phyloP scores from a whole-genome alignment of 2,329 filamentous ascomycete species.

The Colletotrichum tanaceti region DNA sequence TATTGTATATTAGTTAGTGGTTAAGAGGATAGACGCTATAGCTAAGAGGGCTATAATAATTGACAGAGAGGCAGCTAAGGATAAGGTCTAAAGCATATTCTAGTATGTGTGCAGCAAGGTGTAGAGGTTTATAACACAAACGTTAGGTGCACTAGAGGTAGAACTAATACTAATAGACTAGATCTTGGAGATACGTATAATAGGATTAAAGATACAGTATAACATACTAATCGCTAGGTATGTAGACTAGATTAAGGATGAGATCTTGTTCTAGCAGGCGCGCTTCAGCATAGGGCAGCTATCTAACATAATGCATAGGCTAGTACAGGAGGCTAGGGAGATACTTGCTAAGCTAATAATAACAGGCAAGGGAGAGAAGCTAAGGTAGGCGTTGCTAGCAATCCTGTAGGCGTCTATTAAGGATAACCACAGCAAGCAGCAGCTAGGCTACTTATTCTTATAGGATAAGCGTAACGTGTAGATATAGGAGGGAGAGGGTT shows the following conservation, averaged over 20 bases:
- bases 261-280: background rate
- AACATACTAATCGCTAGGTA: constrained; percentile 12
- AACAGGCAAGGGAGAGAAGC: background rate
- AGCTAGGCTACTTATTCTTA: background rate
- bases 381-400: background rate
- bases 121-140: constrained; percentile 40
- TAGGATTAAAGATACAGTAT: constrained; percentile 38
- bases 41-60: background rate
- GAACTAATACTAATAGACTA: constrained; percentile 40
- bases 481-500: background rate
- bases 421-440: background rate
- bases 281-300: background rate
- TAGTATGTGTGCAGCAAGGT: constrained; percentile 19
- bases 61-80: background rate
- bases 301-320: constrained; percentile 1
- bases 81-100: constrained; percentile 27
- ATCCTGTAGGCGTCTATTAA: background rate
- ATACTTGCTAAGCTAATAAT: constrained; percentile 23
- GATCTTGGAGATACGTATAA: constrained; percentile 33
- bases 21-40: no score
- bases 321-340: constrained; percentile 2
- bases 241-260: background rate
- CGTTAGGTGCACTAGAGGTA: background rate
- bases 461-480: background rate
- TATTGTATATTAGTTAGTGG: constrained; percentile 26